Base-by-base conservation (phyloP, 805 yeast species). In the Allodekkera sacchari region DNA sequence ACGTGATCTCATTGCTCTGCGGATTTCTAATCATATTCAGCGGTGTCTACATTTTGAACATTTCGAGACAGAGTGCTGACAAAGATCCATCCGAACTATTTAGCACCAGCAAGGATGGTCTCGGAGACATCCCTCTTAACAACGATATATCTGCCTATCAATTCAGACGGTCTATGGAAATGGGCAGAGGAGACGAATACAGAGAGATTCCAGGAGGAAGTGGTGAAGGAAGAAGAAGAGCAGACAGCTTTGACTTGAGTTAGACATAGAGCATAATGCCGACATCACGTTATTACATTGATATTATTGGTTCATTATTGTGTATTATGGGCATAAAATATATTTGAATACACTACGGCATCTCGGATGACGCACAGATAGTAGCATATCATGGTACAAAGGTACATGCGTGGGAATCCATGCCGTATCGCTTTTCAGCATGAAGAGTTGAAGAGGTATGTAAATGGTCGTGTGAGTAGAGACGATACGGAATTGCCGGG, bases 11-110 rank as follows among this genome's bases (percentile, higher is more conserved):
- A 14, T 66, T 85, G 36, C 67, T 85, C 35, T 77, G 85, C 48
- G 95, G 96, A 13, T 85, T 85, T 55, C 64, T 84, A 37, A 82
- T 83, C 52, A 85, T 87, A 37, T 87, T 85, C 59, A 70, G 83
- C 33, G 96, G 95, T 26, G 95, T 85, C 16, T 85, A 79, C 49
- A 63, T 85, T 36, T 67, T 85, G 47, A 85, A 85, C 57, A 72
- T 85, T 27, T 72, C 92, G 2, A 71, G 94, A 49, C 73, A 75
- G 52, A 71, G 64, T 38, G 71, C 70, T 34, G 73, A 71, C 27
- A 38, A 44, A 4, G 68, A 64, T 18, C 15, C 15, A 14, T 27
- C 27, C 24, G 69, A 64, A 35, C 54, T 66, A 30, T 65, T 65
- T 44, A 56, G 64, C 13, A 39, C 53, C 13, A 44, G 60, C 34